Base-by-base conservation (phyloP, 2,329 filamentous ascomycete species). In the Fulvia fulva region DNA sequence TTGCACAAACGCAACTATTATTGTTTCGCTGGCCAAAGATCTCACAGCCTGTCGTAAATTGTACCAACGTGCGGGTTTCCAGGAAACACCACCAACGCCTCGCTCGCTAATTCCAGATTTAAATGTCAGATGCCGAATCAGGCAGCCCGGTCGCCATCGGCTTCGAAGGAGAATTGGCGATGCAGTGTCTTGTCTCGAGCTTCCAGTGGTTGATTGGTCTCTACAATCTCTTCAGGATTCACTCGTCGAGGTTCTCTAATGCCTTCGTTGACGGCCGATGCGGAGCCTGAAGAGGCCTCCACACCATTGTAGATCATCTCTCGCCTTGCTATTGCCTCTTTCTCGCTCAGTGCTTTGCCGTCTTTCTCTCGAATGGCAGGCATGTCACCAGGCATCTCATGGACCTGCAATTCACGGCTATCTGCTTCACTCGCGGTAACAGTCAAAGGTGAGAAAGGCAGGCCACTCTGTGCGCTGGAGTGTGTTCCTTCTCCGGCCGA, bases 361-460 rank as follows among this genome's bases (percentile, higher is more conserved):
- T 75, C 78, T 49, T 78, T 78, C 68, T 80, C 77, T 59, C 78
- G 80, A 55, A 79, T 77, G 44, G 77, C 76, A 16, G 80, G 80
- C 69, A 85, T 80, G 9, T 82, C 81, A 1, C 83, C 83, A 0
- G 80, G 79, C 68, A 80, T 83, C 46, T 79, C 82, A 55, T 73
- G 78, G 8, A 81, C 54, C 12, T 63, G 60, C 14, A 62, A 57
- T 37, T 67, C 63, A 37, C 63, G 61, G 49, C 65, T 65, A 49
- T 71, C 68, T 9, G 67, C 69, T 53, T 70, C 69, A 60, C 64
- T 67, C 12, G 59, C 47, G 23, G 56, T 53, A 21, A 30, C 49
- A 14, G 64, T 66, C 19, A 66, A 52, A 9, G 67, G 67, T 9
- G 65, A 66, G 44, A 69, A 43, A 19, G 65, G 58, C 4, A 60